Evolutionary conservation across 2,329 filamentous ascomycete genomes (phyloP), one percentile per base, ranked within the genome.

Genomic region (Xylaria digitata): DNA sequence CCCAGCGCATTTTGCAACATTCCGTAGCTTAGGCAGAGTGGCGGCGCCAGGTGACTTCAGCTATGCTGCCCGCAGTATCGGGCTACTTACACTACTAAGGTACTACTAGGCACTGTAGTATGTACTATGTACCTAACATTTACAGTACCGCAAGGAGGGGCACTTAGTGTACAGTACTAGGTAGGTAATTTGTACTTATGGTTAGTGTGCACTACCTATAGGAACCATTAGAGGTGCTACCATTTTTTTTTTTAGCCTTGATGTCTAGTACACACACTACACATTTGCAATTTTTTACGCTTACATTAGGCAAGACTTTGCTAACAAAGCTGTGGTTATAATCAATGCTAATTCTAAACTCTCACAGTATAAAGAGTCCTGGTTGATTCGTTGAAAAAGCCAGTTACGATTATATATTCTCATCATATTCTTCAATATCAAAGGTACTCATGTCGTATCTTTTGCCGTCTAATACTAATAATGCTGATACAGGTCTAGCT

Each of bases 21-120:
- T 63, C 37, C 43, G 49, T 42, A 48, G 17, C 43, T 53, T 21
- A 13, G 65, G 57, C 63, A 42, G 61, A 61, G 53, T 58, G 67
- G 59, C 13, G 66, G 59, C 59, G 54, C 49, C 13, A 42, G 59
- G n/a, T 19, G 40, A 40, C 56, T 61, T 46, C 30, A 64, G 56
- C 50, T 61, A 40, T 54, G 43, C 43, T 46, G 19, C 52, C 23
- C 19, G 23, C 13, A 40, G 46, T 49, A 49, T n/a, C n/a, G n/a
- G n/a, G n/a, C n/a, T 32, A 40, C 30, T 40, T 55, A 37, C 34
- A 37, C 21, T 45, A 43, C 11, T 15, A 6, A n/a, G 21, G 19
- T 45, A 45, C 53, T 9, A 2, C 26, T 26, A 26, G 26, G 26
- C 26, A 26, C 26, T 26, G 26, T 26, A 5, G 26, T 26, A 26